These are phyloP conservation scores for Erodium texanum DNA, from an alignment of 441 rosid genomes.

Conservation along the genomic window DNA sequence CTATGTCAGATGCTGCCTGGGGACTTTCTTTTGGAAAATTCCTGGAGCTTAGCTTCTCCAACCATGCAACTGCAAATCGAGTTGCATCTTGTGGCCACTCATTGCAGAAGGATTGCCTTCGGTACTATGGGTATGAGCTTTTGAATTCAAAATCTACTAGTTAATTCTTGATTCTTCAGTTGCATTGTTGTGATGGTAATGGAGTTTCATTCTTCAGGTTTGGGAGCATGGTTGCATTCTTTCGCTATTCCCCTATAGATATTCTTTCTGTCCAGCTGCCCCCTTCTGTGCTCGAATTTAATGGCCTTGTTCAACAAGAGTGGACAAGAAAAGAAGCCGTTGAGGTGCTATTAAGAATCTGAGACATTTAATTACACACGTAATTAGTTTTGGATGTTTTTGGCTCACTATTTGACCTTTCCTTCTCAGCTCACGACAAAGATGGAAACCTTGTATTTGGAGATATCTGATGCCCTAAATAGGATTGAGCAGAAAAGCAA, in stretches of 20 bases:
- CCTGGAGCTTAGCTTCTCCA: conserved; percentile 98
- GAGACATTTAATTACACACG: neutral
- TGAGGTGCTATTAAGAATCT: conserved; percentile 42
- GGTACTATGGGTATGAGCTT: conserved; percentile 83
- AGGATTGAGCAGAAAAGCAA: conserved; percentile 48
- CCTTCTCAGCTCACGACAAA: conserved; percentile 52
- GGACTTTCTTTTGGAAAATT: conserved; percentile 96
- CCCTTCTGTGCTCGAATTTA: conserved; percentile 67
- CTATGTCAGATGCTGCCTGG: conserved; percentile 99
- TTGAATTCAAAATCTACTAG: neutral
- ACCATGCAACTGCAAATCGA: conserved; percentile 98
- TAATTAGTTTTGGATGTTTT: conserved; percentile 7
- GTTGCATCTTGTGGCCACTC: conserved; percentile 99
- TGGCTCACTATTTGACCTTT: conserved; percentile 5
- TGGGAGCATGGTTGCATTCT: conserved; percentile 95
- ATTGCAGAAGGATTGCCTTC: conserved; percentile 96
- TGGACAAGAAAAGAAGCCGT: conserved; percentile 76
- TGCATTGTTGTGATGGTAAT: conserved; percentile 18
- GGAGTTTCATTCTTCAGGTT: conserved; percentile 46
- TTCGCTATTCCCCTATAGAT: conserved; percentile 82
- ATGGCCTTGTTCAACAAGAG: conserved; percentile 47
- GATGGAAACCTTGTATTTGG: conserved; percentile 51
- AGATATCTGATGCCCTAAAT: conserved; percentile 51
- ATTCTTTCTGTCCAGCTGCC: conserved; percentile 90
- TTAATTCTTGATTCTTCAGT: neutral